Conservation (phyloP, 2,329 filamentous ascomycete genomes). For the Cladosporium sp. region DNA sequence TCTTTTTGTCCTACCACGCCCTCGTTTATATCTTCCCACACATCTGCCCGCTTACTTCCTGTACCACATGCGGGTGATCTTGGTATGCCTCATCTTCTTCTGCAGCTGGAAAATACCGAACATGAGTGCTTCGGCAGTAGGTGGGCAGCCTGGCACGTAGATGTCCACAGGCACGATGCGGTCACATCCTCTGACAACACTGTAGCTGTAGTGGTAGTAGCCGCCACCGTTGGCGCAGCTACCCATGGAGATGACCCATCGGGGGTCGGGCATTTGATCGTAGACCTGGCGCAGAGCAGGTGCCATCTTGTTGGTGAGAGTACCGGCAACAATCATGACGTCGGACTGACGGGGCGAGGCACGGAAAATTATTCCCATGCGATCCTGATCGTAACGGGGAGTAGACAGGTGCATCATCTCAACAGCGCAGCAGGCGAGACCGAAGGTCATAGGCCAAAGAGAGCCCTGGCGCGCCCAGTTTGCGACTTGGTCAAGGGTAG, state of each 20-base stretch:
- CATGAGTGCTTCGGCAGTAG: slow-evolving; percentile 54
- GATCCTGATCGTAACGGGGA: slow-evolving; percentile 85
- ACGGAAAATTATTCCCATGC: slow-evolving; percentile 86
- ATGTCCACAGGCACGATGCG: slow-evolving; percentile 77
- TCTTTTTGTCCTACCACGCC: slow-evolving; percentile 2
- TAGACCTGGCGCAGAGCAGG: slow-evolving; percentile 87
- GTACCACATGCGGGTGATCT: slow-evolving; percentile 58
- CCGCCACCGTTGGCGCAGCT: slow-evolving; percentile 82
- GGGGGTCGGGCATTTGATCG: slow-evolving; percentile 91
- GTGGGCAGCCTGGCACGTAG: slow-evolving; percentile 72
- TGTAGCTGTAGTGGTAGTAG: slow-evolving; percentile 84
- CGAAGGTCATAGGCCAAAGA: slow-evolving; percentile 87
- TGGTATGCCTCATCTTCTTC: slow-evolving; percentile 67
- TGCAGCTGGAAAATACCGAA: slow-evolving; percentile 72
- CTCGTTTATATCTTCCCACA: slow-evolving; percentile 4
- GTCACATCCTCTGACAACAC: slow-evolving; percentile 73
- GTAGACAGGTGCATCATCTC: slow-evolving; percentile 94
- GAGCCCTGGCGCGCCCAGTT: slow-evolving; percentile 86
- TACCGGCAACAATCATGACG: slow-evolving; percentile 92
- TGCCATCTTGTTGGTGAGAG: slow-evolving; percentile 95
- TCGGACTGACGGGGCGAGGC: slow-evolving; percentile 85
- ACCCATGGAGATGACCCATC: slow-evolving; percentile 85
- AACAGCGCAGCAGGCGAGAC: slow-evolving; percentile 82
- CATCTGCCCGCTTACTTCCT: slow-evolving; percentile 41
- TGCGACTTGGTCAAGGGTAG: slow-evolving; percentile 73